Conservation (phyloP, 2,329 filamentous ascomycete species). For the Ophiostoma ulmi region DNA sequence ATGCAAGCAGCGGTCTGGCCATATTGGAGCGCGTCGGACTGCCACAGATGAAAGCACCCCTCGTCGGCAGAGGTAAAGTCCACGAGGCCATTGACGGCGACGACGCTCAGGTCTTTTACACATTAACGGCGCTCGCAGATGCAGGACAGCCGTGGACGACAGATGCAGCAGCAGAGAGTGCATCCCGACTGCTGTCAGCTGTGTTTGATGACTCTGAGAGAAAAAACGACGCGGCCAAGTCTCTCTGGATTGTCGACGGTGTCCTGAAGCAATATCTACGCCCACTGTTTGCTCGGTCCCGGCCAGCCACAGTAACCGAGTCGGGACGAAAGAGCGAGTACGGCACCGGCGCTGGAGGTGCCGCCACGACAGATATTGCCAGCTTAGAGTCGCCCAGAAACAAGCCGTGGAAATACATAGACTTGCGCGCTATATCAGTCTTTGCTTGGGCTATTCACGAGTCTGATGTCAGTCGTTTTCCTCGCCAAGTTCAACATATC, state of each 20-base stretch:
- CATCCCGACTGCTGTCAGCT: conserved; percentile 34
- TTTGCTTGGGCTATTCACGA: conserved; percentile 56
- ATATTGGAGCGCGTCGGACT: conserved; percentile 26
- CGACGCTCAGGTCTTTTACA: conserved; percentile 32
- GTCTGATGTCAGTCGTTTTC: background rate
- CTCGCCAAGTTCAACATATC: background rate
- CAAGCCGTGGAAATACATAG: conserved; percentile 59
- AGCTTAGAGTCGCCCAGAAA: conserved; percentile 37
- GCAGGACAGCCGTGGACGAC: conserved; percentile 32
- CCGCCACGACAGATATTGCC: conserved; percentile 27
- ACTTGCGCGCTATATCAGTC: conserved; percentile 48
- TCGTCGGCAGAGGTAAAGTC: background rate
- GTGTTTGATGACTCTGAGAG: conserved; percentile 26
- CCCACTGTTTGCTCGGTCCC: conserved; percentile 59
- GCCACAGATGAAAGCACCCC: conserved; percentile 19
- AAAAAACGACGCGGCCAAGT: conserved; percentile 17
- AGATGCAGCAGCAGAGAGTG: conserved; percentile 30
- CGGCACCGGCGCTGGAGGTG: conserved; percentile 37
- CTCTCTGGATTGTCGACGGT: conserved; percentile 47
- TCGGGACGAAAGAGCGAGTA: conserved; percentile 52
- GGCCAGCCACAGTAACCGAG: conserved; percentile 49
- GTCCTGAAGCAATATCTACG: conserved; percentile 61
- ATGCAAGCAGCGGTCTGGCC: background rate
- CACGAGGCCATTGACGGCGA: conserved; percentile 4
- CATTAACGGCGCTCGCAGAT: conserved; percentile 35